A percentile compares a stretch with the other conserved stretches of the same genome.
These are phyloP conservation scores for Ophiostoma sp. DNA, from an alignment of 2,329 filamentous ascomycete genomes.

Conservation along the genomic window DNA sequence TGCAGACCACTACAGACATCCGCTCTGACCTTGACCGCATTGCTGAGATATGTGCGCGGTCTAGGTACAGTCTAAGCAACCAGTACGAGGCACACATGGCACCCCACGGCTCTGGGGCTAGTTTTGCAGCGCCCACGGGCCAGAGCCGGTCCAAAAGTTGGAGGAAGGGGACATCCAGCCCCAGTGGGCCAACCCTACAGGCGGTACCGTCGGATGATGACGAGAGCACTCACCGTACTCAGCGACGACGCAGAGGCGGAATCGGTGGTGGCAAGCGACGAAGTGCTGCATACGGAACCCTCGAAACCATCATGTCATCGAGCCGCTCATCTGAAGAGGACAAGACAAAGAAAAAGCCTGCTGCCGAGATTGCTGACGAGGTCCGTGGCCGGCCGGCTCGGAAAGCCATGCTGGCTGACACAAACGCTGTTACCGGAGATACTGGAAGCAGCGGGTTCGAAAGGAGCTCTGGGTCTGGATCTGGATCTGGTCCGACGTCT, in stretches of 20 bases:
- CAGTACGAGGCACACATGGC: conserved; percentile 62
- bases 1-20: conserved; percentile 43
- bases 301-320: conserved; percentile 63
- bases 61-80: conserved; percentile 60
- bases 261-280: conserved; percentile 41
- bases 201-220: conserved; percentile 55
- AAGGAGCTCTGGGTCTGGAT: not conserved
- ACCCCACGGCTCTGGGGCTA: conserved; percentile 54
- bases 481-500: not conserved
- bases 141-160: conserved; percentile 1
- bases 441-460: conserved; percentile 25
- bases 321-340: conserved; percentile 61
- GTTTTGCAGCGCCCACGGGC: conserved; percentile 48
- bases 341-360: conserved; percentile 54
- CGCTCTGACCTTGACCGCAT: conserved; percentile 58
- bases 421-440: conserved; percentile 32
- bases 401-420: conserved; percentile 33
- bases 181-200: conserved; percentile 50
- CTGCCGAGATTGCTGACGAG: conserved; percentile 51
- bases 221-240: conserved; percentile 35
- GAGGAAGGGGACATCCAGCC: not conserved
- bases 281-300: conserved; percentile 55
- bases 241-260: conserved; percentile 38
- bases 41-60: conserved; percentile 61
- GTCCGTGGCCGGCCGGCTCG: conserved; percentile 45